Conservation (phyloP, 495 filamentous ascomycete species). For the Choiromyces venosus region DNA sequence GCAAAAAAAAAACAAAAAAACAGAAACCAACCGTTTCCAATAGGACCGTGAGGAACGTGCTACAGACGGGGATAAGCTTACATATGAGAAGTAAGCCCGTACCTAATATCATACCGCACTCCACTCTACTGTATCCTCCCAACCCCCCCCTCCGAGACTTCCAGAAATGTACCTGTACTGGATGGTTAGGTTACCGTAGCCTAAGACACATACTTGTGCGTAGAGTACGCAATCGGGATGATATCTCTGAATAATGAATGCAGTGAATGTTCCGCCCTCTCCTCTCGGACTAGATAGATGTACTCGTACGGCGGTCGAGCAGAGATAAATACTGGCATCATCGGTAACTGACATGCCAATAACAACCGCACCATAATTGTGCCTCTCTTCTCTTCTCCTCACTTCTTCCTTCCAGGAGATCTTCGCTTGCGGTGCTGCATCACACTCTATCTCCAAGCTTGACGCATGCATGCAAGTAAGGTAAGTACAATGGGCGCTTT, state of each 20-base stretch:
- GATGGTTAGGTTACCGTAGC: too few relatives aligned
- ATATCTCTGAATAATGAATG: not conserved
- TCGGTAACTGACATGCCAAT: not conserved
- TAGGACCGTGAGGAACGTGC: not conserved
- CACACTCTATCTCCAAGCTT: not conserved
- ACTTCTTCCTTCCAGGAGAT: not conserved
- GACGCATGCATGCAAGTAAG: not conserved
- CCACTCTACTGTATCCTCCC: too few relatives aligned
- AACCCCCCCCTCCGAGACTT: not conserved
- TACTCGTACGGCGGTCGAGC: not conserved
- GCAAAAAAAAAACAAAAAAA: too few relatives aligned
- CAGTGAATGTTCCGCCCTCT: not conserved
- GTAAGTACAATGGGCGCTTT: too few relatives aligned
- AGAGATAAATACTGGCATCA: not conserved
- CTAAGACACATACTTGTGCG: not conserved
- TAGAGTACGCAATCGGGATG: not conserved
- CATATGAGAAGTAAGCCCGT: not conserved
- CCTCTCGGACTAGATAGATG: not conserved
- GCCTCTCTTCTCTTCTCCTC: not conserved
- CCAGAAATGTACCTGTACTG: too few relatives aligned
- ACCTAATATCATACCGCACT: too few relatives aligned
- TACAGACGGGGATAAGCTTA: not conserved
- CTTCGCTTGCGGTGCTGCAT: not conserved
- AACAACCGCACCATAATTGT: not conserved
- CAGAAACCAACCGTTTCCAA: not conserved